A percentile compares a stretch with the other conserved stretches of the same genome.
phyloP scores from a whole-genome alignment of 495 filamentous ascomycete species.

The Hypomontagnella submonticulosa region DNA sequence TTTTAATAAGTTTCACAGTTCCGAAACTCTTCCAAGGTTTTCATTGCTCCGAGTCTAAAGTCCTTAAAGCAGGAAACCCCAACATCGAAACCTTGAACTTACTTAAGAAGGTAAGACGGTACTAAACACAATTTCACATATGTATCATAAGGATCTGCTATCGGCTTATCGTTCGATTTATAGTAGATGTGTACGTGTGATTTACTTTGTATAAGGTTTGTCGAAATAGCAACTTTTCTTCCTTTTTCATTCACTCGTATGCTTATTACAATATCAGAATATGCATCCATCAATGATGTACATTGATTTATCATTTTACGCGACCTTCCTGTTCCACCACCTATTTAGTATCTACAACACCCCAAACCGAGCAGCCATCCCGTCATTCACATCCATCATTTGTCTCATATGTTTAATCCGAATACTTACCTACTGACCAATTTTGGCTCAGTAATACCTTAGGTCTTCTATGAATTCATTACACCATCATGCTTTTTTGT shows the following conservation, averaged over 20 bases:
- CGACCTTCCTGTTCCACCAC: neutral
- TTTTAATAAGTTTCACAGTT: neutral
- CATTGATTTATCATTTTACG: neutral
- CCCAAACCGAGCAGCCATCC: neutral
- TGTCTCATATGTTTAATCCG: too few relatives aligned
- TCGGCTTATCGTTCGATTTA: slow-evolving; percentile 25
- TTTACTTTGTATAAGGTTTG: slow-evolving; percentile 5
- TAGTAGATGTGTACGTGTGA: too few relatives aligned
- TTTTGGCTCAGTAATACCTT: too few relatives aligned
- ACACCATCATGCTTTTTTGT: neutral
- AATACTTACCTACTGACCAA: neutral
- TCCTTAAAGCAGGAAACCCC: too few relatives aligned
- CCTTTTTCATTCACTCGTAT: slow-evolving; percentile 6
- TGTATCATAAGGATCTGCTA: neutral
- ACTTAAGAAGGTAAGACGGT: slow-evolving; percentile 30
- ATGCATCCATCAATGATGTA: neutral
- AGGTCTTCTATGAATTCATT: too few relatives aligned
- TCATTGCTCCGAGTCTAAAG: neutral
- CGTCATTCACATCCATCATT: neutral
- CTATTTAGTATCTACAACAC: too few relatives aligned
- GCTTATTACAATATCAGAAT: neutral
- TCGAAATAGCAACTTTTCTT: slow-evolving; percentile 24
- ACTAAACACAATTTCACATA: slow-evolving; percentile 25
- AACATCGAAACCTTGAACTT: slow-evolving; percentile 5
- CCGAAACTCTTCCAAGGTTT: neutral